Conservation (phyloP, 371 early-diverging fungal genomes). For the Gilbertella persicaria region DNA sequence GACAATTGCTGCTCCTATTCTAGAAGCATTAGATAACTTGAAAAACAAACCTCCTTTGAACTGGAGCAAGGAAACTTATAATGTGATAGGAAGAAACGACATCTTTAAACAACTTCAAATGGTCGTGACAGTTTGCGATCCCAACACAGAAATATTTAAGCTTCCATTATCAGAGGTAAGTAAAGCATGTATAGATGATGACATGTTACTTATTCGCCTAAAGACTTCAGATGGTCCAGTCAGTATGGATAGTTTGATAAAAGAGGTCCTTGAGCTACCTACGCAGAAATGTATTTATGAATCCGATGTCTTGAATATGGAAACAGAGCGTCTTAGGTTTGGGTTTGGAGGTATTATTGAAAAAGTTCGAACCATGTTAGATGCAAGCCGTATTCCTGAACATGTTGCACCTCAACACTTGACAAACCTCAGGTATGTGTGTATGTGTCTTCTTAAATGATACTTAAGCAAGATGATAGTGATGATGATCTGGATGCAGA, state of each 20-base stretch:
- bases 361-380: slow-evolving; percentile 61
- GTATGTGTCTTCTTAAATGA: too few species aligned
- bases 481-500: slow-evolving; percentile 55
- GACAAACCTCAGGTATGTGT: too few species aligned
- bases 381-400: slow-evolving; percentile 43
- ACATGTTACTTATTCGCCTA: neutral
- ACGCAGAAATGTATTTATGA: slow-evolving; percentile 10
- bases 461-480: slow-evolving; percentile 5
- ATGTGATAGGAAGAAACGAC: slow-evolving; percentile 62
- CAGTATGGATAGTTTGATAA: slow-evolving; percentile 12
- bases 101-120: slow-evolving; percentile 52
- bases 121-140: slow-evolving; percentile 7
- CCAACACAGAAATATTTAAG: slow-evolving; percentile 19
- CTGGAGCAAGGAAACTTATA: slow-evolving; percentile 49
- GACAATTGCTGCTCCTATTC: slow-evolving; percentile 49
- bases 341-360: slow-evolving; percentile 64
- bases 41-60: slow-evolving; percentile 37
- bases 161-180: slow-evolving; percentile 13
- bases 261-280: neutral
- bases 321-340: slow-evolving; percentile 60
- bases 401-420: slow-evolving; percentile 36
- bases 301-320: slow-evolving; percentile 28
- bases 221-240: too few species aligned
- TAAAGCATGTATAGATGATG: neutral
- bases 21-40: slow-evolving; percentile 43